Evolutionary conservation across 2,329 filamentous ascomycete genomes (phyloP).

Genomic region (Pseudogymnoascus sp.): DNA sequence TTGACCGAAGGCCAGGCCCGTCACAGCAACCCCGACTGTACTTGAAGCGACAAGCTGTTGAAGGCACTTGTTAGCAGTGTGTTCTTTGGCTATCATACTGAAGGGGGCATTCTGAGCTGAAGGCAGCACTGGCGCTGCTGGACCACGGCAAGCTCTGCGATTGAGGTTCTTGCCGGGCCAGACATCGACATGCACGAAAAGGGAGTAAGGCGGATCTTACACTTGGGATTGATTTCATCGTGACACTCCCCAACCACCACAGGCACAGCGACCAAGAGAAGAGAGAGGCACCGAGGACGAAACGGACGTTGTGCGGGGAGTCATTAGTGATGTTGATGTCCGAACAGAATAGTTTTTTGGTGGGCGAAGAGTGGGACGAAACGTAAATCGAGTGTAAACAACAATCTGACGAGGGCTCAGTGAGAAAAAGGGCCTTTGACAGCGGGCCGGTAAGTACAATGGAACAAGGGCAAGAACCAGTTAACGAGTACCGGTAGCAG

Average conservation of each 20-base stretch:
- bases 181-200: background rate
- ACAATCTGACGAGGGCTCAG: slow-evolving; percentile 1
- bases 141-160: slow-evolving; percentile 1
- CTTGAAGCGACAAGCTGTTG: slow-evolving; percentile 30
- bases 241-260: slow-evolving; percentile 9
- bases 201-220: slow-evolving; percentile 11
- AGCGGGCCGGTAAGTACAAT: background rate
- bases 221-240: slow-evolving; percentile 15
- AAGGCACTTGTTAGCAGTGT: slow-evolving; percentile 6
- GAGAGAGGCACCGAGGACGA: slow-evolving; percentile 10
- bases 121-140: background rate
- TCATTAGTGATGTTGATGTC: slow-evolving; percentile 9
- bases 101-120: background rate
- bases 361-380: slow-evolving; percentile 6
- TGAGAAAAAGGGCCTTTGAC: background rate
- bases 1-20: slow-evolving; percentile 27
- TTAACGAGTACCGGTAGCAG: background rate
- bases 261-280: slow-evolving; percentile 7
- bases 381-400: slow-evolving; percentile 6
- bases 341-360: slow-evolving; percentile 5
- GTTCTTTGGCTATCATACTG: background rate
- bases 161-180: background rate
- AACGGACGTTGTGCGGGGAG: slow-evolving; percentile 8
- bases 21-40: slow-evolving; percentile 29
- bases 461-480: background rate